These are phyloP conservation scores for Debaryomyces maramus DNA, from an alignment of 805 yeast genomes.

Conservation along the genomic window DNA sequence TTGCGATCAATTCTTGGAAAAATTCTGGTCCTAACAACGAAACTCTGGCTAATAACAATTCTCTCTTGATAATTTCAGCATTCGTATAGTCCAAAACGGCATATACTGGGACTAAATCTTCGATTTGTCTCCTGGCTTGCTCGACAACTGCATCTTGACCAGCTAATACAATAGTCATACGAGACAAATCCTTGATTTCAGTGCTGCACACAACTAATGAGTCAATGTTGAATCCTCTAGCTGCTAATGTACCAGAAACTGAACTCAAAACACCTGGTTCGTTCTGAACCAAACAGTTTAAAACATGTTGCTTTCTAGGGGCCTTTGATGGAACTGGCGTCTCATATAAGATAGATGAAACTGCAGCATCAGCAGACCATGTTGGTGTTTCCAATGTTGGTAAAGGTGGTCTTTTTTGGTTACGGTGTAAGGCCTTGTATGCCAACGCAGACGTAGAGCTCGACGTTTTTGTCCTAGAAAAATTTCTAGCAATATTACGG, in stretches of 20 bases:
- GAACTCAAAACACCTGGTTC: constrained; percentile 97
- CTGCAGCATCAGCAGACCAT: constrained; percentile 97
- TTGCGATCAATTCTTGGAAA: constrained; percentile 89
- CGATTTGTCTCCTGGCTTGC: constrained; percentile 97
- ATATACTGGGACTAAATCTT: constrained; percentile 96
- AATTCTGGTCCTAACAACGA: constrained; percentile 97
- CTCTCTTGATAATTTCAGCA: constrained; percentile 88
- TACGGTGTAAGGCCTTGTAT: constrained; percentile 86
- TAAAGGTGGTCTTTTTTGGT: constrained; percentile 81
- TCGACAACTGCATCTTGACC: constrained; percentile 97
- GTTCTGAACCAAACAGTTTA: constrained; percentile 96
- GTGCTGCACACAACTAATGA: constrained; percentile 96
- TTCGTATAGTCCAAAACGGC: constrained; percentile 94
- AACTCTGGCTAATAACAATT: constrained; percentile 85
- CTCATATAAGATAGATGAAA: constrained; percentile 91
- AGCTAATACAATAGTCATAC: constrained; percentile 93
- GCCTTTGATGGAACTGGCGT: constrained; percentile 67
- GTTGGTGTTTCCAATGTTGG: constrained; percentile 92
- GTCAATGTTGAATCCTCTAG: constrained; percentile 97
- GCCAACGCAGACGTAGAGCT: constrained; percentile 93
- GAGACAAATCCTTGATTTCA: constrained; percentile 89
- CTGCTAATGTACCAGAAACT: constrained; percentile 93
- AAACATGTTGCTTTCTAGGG: constrained; percentile 79
- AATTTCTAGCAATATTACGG: constrained; percentile 7
- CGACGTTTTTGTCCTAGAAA: constrained; percentile 28